These are phyloP conservation scores for Primulina huaijiensis DNA, from an alignment of 257 asterid species.

Conservation along the genomic window DNA sequence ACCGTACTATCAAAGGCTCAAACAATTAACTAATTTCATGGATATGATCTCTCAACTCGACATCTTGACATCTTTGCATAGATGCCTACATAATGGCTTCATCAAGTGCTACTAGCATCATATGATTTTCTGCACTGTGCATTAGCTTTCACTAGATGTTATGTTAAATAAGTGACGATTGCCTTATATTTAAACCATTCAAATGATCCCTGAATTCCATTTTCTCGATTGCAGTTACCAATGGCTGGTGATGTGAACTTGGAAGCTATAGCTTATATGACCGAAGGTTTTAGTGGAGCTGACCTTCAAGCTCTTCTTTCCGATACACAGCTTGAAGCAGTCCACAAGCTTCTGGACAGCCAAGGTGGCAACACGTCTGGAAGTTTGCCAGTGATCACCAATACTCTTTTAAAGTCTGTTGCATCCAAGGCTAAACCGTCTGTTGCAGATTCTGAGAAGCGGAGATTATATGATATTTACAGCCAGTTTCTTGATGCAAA, in stretches of 20 bases:
- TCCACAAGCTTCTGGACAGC: constrained; percentile 60
- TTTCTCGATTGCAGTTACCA: constrained; percentile 56
- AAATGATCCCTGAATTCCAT: constrained; percentile 10
- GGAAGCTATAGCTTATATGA: constrained; percentile 54
- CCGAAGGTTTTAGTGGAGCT: constrained; percentile 97
- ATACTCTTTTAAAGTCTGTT: constrained; percentile 54
- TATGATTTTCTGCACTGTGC: background rate
- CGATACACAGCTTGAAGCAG: constrained; percentile 92
- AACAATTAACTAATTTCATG: background rate
- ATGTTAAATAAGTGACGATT: background rate
- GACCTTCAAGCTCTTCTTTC: constrained; percentile 96
- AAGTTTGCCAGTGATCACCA: constrained; percentile 62
- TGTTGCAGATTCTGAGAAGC: constrained; percentile 80
- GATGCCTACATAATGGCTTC: background rate
- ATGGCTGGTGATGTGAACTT: constrained; percentile 69
- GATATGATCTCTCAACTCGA: background rate
- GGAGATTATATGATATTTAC: constrained; percentile 66
- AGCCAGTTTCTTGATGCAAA: constrained; percentile 85
- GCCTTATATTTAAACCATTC: constrained; percentile 9
- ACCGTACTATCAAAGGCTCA: background rate
- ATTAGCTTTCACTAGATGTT: background rate
- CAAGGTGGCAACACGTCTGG: constrained; percentile 37
- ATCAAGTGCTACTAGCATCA: constrained; percentile 5
- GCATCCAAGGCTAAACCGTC: constrained; percentile 80
- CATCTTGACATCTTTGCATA: background rate